Conservation (phyloP, 2,329 filamentous ascomycete species). For the Colletotrichum somersetense region DNA sequence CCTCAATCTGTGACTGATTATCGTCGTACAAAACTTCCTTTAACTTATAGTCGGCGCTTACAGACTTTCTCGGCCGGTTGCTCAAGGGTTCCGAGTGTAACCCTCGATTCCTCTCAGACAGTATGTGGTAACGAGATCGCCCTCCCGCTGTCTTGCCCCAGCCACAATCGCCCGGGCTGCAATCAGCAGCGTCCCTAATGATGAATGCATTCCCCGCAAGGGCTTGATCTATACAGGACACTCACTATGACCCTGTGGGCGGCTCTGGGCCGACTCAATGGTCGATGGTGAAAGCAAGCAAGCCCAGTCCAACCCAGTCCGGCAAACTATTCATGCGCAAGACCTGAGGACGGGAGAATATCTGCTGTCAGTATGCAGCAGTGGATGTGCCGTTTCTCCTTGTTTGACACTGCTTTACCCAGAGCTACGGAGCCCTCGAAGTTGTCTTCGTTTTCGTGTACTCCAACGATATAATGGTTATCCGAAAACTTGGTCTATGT, state of each 20-base stretch:
- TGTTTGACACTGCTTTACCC: neutral
- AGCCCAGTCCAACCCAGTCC: slow-evolving; percentile 1
- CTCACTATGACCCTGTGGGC: neutral
- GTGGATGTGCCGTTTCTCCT: neutral
- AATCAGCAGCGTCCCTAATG: neutral
- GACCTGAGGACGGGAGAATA: no score
- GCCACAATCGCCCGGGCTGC: neutral
- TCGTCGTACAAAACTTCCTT: slow-evolving; percentile 17
- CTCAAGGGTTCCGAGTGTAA: neutral
- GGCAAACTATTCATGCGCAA: no score
- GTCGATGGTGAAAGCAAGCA: slow-evolving; percentile 8
- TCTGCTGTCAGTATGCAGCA: neutral
- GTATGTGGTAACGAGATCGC: neutral
- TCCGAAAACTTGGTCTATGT: no score
- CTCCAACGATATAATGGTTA: neutral
- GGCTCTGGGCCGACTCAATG: no score
- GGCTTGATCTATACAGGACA: slow-evolving; percentile 13
- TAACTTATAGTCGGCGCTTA: neutral
- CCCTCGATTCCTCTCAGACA: slow-evolving; percentile 4
- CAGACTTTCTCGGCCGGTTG: slow-evolving; percentile 9
- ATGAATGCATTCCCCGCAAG: slow-evolving; percentile 2
- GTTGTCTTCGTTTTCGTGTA: neutral
- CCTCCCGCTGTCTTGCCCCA: slow-evolving; percentile 7
- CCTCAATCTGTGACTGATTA: neutral
- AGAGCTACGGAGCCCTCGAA: neutral